A percentile compares a stretch with the other conserved stretches of the same genome.
Evolutionary conservation across 2,329 filamentous ascomycete genomes (phyloP).

Genomic region (Diaporthe sp.): DNA sequence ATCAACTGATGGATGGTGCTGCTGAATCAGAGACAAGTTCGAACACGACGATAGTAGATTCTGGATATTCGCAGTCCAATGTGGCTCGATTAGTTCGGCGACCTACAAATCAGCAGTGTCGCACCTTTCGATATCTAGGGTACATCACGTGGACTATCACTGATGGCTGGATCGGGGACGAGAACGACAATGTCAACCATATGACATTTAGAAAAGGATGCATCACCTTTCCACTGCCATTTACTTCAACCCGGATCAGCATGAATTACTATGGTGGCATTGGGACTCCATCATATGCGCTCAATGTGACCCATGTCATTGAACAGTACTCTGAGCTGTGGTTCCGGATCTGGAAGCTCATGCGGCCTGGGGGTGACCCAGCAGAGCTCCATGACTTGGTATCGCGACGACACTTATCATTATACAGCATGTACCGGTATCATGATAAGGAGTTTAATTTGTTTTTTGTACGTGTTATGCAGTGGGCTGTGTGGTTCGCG

Average conservation of each 20-base stretch:
- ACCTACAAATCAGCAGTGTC: neutral
- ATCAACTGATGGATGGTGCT: neutral
- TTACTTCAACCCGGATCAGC: neutral
- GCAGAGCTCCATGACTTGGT: neutral
- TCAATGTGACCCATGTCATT: constrained; percentile 1
- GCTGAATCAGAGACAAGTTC: accelerated
- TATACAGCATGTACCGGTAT: neutral
- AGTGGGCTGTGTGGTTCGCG: neutral
- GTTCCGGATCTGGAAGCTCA: neutral
- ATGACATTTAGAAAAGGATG: neutral
- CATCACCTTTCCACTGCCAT: neutral
- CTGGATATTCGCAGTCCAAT: neutral
- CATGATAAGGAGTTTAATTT: neutral
- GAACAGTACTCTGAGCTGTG: accelerated
- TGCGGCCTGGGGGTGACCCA: neutral
- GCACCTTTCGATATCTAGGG: neutral
- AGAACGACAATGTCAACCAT: neutral
- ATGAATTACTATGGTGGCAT: neutral
- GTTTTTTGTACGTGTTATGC: neutral
- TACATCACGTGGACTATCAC: neutral
- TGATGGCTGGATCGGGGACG: neutral
- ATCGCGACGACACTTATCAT: neutral
- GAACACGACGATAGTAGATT: accelerated
- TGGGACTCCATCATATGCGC: constrained; percentile 7
- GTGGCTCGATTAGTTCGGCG: neutral